Evolutionary conservation across 2,329 filamentous ascomycete species (phyloP).

Genomic region (Penicillium sp.): DNA sequence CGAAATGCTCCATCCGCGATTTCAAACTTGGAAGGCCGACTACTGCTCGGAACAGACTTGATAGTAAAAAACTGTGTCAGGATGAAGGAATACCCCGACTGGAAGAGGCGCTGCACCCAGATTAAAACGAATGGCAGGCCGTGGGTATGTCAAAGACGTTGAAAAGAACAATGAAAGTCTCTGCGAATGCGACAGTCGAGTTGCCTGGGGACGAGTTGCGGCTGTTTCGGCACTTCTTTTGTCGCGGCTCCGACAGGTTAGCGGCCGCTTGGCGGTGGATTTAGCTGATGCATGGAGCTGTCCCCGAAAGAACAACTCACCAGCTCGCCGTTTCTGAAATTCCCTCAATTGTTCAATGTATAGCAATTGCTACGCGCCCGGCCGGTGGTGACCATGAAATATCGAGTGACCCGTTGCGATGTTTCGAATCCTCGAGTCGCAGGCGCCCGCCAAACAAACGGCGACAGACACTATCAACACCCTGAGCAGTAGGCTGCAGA

Average conservation of each 20-base stretch:
- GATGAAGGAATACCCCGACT: not conserved
- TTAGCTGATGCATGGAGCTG: slow-evolving; percentile 14
- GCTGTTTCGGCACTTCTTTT: slow-evolving; percentile 30
- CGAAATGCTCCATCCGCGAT: slow-evolving; percentile 26
- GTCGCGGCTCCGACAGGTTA: slow-evolving; percentile 30
- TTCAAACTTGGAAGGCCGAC: slow-evolving; percentile 12
- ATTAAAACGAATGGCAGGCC: slow-evolving; percentile 8
- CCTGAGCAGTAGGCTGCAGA: slow-evolving; percentile 83
- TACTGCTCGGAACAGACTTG: slow-evolving; percentile 4
- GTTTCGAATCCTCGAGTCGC: slow-evolving; percentile 66
- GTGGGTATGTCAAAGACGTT: slow-evolving; percentile 11
- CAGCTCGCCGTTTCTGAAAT: slow-evolving; percentile 16
- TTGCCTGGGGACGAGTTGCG: slow-evolving; percentile 16
- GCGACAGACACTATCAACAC: slow-evolving; percentile 93
- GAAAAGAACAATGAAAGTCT: slow-evolving; percentile 24
- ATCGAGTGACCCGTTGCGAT: slow-evolving; percentile 44
- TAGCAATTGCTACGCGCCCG: slow-evolving; percentile 30
- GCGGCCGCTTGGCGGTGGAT: slow-evolving; percentile 27
- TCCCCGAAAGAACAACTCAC: slow-evolving; percentile 26
- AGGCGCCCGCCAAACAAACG: slow-evolving; percentile 92
- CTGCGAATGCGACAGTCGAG: slow-evolving; percentile 23
- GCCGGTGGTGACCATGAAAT: slow-evolving; percentile 48
- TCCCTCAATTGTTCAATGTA: slow-evolving; percentile 34
- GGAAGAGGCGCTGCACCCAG: slow-evolving; percentile 6
- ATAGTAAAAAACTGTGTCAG: not conserved